Evolutionary conservation across 805 yeast species (phyloP).

Genomic region (Myxozyma kluyveri): DNA sequence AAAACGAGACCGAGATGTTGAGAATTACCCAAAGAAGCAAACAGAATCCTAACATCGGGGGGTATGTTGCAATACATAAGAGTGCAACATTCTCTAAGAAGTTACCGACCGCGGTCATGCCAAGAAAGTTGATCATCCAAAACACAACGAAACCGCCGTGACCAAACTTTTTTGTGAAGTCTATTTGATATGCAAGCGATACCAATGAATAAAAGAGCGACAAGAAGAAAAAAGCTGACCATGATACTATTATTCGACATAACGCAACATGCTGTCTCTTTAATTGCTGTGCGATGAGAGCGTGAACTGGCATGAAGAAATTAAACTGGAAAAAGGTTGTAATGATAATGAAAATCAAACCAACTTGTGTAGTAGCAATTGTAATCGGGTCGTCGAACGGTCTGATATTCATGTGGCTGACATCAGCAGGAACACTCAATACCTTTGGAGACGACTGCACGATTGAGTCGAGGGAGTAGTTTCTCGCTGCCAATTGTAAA

Average conservation of each 20-base stretch:
- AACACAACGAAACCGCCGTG: conserved; percentile 67
- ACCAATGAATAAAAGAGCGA: conserved; percentile 59
- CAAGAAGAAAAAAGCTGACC: conserved; percentile 53
- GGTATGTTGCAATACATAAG: conserved; percentile 50
- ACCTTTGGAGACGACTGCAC: conserved; percentile 32
- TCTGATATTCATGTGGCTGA: conserved; percentile 46
- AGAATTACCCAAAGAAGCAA: conserved; percentile 64
- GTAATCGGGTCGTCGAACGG: conserved; percentile 53
- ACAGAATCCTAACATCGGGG: conserved; percentile 72
- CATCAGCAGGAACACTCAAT: conserved; percentile 40
- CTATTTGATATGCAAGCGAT: conserved; percentile 65
- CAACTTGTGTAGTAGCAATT: conserved; percentile 70
- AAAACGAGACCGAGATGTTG: conserved; percentile 67
- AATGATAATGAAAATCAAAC: conserved; percentile 68
- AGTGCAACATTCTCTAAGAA: conserved; percentile 65
- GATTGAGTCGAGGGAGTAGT: conserved; percentile 33
- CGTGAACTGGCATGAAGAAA: conserved; percentile 56
- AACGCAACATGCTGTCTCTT: conserved; percentile 48
- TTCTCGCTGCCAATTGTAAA: conserved; percentile 35
- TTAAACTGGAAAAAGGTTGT: conserved; percentile 68
- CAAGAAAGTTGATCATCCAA: conserved; percentile 66
- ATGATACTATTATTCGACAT: conserved; percentile 53
- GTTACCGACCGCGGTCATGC: conserved; percentile 75
- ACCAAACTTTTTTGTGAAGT: conserved; percentile 58
- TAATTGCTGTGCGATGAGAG: conserved; percentile 47